Conservation (phyloP, 1,284 basidiomycete genomes). For the Cutaneotrichosporon mucoides region DNA sequence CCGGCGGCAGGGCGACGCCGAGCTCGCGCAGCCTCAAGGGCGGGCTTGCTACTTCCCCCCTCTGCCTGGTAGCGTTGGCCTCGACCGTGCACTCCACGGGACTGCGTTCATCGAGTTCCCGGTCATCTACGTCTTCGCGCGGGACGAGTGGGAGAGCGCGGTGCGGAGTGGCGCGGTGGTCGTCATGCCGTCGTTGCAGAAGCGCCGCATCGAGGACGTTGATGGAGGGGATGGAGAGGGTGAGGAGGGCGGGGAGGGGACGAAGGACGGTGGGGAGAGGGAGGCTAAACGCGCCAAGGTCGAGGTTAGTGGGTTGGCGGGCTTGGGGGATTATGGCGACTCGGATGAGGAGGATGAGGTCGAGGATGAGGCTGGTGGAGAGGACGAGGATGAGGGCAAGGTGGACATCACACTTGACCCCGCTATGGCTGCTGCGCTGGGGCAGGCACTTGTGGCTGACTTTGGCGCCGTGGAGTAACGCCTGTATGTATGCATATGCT, state of each 20-base stretch:
- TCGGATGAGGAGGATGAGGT: conserved; percentile 32
- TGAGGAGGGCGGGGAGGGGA: too few species aligned
- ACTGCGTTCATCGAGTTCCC: conserved; percentile 76
- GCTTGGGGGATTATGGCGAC: conserved; percentile 28
- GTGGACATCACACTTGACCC: conserved; percentile 15
- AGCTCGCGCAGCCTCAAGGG: conserved; percentile 2
- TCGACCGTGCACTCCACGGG: conserved; percentile 56
- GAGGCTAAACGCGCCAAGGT: conserved; percentile 48
- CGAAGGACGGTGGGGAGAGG: conserved; percentile 48
- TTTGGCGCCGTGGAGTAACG: conserved; percentile 7
- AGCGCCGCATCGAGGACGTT: conserved; percentile 20
- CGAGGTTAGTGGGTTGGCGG: conserved; percentile 49
- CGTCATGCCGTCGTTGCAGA: conserved; percentile 37
- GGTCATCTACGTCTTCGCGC: conserved; percentile 66
- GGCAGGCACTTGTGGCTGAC: conserved; percentile 22
- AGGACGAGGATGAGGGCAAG: background rate
- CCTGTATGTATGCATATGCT: background rate
- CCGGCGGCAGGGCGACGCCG: background rate
- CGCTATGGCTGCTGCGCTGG: conserved; percentile 27
- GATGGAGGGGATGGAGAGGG: background rate
- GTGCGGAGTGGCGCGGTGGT: conserved; percentile 45
- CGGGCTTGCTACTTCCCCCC: conserved; percentile 54
- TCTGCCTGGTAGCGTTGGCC: conserved; percentile 55
- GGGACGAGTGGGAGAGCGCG: conserved; percentile 57
- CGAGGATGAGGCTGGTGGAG: conserved; percentile 11